Evolutionary conservation across 2,329 filamentous ascomycete genomes (phyloP).

Genomic region (Penicillium glabrum): DNA sequence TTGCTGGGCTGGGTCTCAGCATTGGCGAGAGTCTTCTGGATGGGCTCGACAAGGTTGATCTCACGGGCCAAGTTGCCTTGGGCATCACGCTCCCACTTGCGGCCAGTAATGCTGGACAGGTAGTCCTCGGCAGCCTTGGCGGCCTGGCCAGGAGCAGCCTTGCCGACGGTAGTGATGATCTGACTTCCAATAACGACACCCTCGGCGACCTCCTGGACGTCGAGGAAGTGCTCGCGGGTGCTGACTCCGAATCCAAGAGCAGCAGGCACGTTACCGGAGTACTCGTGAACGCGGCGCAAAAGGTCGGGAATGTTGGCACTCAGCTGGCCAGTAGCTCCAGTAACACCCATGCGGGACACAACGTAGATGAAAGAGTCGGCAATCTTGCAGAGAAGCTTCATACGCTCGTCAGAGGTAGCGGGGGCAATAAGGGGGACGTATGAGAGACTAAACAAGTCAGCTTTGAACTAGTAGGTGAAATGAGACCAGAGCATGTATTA

Average conservation of each 20-base stretch:
- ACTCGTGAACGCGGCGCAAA: conserved; percentile 81
- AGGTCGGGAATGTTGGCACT: conserved; percentile 80
- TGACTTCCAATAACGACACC: conserved; percentile 96
- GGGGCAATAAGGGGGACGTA: conserved; percentile 98
- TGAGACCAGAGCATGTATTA: not conserved
- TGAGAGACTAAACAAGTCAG: conserved; percentile 61
- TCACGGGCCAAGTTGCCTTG: conserved; percentile 58
- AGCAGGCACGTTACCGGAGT: conserved; percentile 85
- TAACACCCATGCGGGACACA: conserved; percentile 95
- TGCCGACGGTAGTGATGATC: conserved; percentile 78
- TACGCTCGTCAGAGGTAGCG: conserved; percentile 84
- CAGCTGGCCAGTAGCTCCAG: conserved; percentile 80
- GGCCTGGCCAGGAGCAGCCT: conserved; percentile 65
- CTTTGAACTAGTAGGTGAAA: not conserved
- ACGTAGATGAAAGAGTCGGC: conserved; percentile 99
- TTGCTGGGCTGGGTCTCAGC: conserved; percentile 54
- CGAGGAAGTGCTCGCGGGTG: conserved; percentile 89
- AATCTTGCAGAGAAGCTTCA: conserved; percentile 94
- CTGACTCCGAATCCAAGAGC: conserved; percentile 96
- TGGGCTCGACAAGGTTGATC: conserved; percentile 68
- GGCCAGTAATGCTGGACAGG: conserved; percentile 70
- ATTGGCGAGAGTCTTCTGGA: conserved; percentile 61
- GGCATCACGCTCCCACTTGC: conserved; percentile 49
- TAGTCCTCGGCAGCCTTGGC: conserved; percentile 80
- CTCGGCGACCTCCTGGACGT: conserved; percentile 79